phyloP scores from a whole-genome alignment of 345 rosid genomes.

The Xanthoceras sorbifolium region DNA sequence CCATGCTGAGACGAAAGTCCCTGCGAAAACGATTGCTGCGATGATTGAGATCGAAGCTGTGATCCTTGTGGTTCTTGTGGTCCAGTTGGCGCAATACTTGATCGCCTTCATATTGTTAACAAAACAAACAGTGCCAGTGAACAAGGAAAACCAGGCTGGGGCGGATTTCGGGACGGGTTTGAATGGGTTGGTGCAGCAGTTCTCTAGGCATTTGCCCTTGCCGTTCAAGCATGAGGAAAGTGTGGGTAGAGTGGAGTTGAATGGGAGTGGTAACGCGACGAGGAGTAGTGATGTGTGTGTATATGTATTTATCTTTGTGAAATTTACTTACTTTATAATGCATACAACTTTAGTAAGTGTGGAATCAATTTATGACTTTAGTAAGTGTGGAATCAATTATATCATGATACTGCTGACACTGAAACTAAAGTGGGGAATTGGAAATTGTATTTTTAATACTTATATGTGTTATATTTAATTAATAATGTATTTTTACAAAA shows the following conservation, averaged over 20 bases:
- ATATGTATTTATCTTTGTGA: too few relatives aligned
- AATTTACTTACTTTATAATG: too few relatives aligned
- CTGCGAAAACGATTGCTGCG: too few relatives aligned
- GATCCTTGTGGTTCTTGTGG: constrained; percentile 62
- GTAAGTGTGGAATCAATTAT: too few relatives aligned
- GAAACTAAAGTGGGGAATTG: too few relatives aligned
- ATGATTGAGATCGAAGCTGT: constrained; percentile 64
- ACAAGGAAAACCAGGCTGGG: constrained; percentile 52
- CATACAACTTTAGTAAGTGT: too few relatives aligned
- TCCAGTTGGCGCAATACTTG: constrained; percentile 42
- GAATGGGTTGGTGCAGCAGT: constrained; percentile 77
- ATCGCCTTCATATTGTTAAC: constrained; percentile 48
- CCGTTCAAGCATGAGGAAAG: constrained; percentile 66
- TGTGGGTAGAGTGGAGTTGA: constrained; percentile 25
- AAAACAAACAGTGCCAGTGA: constrained; percentile 3
- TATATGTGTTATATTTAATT: too few relatives aligned
- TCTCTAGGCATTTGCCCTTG: constrained; percentile 68
- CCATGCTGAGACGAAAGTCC: too few relatives aligned
- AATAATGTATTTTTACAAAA: too few relatives aligned
- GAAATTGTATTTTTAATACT: too few relatives aligned
- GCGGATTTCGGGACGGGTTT: constrained; percentile 75
- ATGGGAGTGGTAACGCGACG: constrained; percentile 26
- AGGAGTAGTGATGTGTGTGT: constrained; percentile 33
- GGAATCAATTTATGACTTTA: too few relatives aligned
- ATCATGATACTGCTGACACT: too few relatives aligned